Base-by-base conservation (phyloP, 768 basidiomycete species). In the Mycena chlorophos region DNA sequence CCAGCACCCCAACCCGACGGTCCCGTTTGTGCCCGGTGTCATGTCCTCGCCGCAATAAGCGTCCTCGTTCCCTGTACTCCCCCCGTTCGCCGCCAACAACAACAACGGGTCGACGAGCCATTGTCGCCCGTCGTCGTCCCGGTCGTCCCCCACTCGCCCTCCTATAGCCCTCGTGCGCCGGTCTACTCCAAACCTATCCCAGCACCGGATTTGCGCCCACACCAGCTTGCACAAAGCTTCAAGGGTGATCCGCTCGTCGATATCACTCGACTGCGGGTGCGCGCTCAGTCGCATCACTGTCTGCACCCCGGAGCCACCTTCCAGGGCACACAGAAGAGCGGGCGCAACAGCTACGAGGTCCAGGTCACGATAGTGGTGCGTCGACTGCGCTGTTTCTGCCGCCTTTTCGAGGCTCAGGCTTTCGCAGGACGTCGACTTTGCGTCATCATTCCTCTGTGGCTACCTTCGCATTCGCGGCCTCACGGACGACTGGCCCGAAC, bases 301-400 rank as follows among this genome's bases (percentile, higher is more conserved):
- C 78, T 92, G 10, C 91, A 94, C 71, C 89, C 95, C 27, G 96
- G 96, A 2, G 88, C 92, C 37, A 79, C 82, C 16, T 98, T 95
- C 70, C 79, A 85, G 56, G 96, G 96, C 2, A 94, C 91, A 0
- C 96, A 98, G 74, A 93, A 94, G 75, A 91, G 88, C 60, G 96
- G 95, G 3, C 81, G 93, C 63, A 95, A 90, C 68, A 90, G 88
- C 66, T 98, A 98, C 77, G 92, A 96, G 59, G 96, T 98, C 38
- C 88, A 85, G 65, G 93, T 98, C 54, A 89, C 88, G 54, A 89
- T 98, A 51, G 84, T 93, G 69, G 93, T 96, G 71, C 67, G 92
- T 85, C 25, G 50, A 67, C 45, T 43, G 26, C 57, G 54, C 54
- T 16, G 17, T 5, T 26, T 46, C 4, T 57, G 25, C 47, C 45